These are phyloP conservation scores for Prunus dulcis DNA, from an alignment of 306 rosid species.

Conservation along the genomic window DNA sequence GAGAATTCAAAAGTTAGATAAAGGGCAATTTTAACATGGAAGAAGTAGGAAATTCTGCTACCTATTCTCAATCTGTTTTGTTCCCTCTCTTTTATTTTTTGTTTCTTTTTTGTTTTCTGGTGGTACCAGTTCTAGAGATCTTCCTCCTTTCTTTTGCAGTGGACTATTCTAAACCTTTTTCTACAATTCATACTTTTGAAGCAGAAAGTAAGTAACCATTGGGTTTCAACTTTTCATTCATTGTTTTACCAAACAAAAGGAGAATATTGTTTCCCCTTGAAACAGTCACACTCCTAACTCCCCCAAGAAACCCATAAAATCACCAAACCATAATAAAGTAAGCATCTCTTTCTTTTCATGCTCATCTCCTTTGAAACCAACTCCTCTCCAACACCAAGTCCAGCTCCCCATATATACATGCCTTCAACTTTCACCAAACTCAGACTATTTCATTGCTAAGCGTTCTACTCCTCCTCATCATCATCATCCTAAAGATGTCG, in stretches of 20 bases:
- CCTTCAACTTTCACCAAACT: constrained; percentile 19
- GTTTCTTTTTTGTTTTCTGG: background rate
- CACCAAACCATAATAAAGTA: constrained; percentile 39
- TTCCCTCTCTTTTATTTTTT: too few relatives aligned
- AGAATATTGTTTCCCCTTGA: constrained; percentile 29
- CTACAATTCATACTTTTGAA: background rate
- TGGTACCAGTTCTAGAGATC: too few relatives aligned
- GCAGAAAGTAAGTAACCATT: background rate
- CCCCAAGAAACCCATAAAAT: constrained; percentile 32
- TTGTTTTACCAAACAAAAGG: constrained; percentile 26
- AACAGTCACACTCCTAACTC: constrained; percentile 42
- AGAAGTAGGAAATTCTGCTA: background rate
- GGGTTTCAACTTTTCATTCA: constrained; percentile 8
- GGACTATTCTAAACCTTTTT: background rate
- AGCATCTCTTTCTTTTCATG: constrained; percentile 43
- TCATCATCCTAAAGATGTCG: constrained; percentile 40
- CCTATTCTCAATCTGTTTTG: too few relatives aligned
- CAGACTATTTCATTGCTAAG: background rate
- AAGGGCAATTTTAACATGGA: background rate
- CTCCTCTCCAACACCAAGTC: constrained; percentile 47
- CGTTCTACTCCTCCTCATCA: background rate
- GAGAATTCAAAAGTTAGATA: too few relatives aligned
- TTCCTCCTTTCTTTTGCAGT: too few relatives aligned
- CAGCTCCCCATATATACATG: constrained; percentile 38
- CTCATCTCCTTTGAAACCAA: constrained; percentile 53